Percentiles rank a stretch among this genome's conserved stretches.
These are phyloP conservation scores for Penicillium silybi DNA, from an alignment of 495 filamentous ascomycete species.

Conservation along the genomic window DNA sequence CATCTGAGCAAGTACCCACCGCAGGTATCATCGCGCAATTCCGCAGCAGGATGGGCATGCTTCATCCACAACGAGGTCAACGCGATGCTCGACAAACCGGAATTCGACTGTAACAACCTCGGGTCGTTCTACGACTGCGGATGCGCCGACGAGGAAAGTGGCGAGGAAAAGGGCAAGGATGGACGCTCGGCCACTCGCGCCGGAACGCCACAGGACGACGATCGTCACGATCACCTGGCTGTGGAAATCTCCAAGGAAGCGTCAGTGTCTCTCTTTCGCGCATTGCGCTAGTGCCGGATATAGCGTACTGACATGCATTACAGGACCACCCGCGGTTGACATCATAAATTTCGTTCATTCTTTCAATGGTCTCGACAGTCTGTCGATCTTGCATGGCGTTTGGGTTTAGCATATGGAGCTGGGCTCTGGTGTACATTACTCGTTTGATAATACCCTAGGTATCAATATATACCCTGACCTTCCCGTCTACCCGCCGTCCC, in stretches of 20 bases:
- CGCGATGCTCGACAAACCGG: slow-evolving; percentile 70
- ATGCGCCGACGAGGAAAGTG: slow-evolving; percentile 63
- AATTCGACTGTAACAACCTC: slow-evolving; percentile 86
- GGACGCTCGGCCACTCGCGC: slow-evolving; percentile 2
- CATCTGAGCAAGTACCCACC: slow-evolving; percentile 83
- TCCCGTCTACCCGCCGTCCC: neutral
- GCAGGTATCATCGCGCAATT: slow-evolving; percentile 77
- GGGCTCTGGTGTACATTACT: slow-evolving; percentile 10
- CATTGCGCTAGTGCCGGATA: neutral
- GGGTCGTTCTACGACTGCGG: slow-evolving; percentile 96
- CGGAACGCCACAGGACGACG: slow-evolving; percentile 5
- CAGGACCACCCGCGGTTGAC: slow-evolving; percentile 33
- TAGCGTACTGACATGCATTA: slow-evolving; percentile 8
- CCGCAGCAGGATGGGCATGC: slow-evolving; percentile 88
- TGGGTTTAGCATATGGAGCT: neutral
- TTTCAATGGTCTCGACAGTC: neutral
- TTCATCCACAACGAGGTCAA: slow-evolving; percentile 96
- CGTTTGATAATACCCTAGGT: slow-evolving; percentile 3
- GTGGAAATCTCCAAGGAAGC: slow-evolving; percentile 44
- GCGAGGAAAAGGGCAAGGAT: slow-evolving; percentile 8
- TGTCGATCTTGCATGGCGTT: slow-evolving; percentile 2
- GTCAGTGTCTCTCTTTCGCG: slow-evolving; percentile 23
- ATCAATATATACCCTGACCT: neutral
- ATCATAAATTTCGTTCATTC: neutral
- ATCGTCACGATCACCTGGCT: slow-evolving; percentile 17